Evolutionary conservation across 768 basidiomycete species (phyloP), one percentile per base, ranked within the genome.

Genomic region (Fomitopsis pulvina): DNA sequence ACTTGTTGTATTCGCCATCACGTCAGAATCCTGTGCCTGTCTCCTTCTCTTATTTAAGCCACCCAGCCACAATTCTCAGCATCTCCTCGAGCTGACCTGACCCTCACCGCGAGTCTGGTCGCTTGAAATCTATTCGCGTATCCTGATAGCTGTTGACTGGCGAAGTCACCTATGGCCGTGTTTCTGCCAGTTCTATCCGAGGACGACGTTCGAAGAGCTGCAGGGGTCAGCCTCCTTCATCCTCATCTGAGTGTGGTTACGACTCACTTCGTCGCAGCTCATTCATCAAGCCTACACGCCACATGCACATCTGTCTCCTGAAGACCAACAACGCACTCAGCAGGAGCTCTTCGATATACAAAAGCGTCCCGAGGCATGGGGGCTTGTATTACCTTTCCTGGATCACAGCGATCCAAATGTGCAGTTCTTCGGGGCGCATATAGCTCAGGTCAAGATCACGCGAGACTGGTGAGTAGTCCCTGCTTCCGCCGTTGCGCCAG

Each of bases 341-440:
- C 79, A 79, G 47, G 83, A 87, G 52, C 75, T 88, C 4, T 85
- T 85, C 54, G 83, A 87, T 52, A 76, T 88, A 10, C 87, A 89
- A 65, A 86, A 83, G 58, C 70, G 74, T 45, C 81, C 77, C 14
- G 87, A 87, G 58, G 87, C 87, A 2, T 93, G 89, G 91, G 89
- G 87, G 8, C 69, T 93, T 41, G 80, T 92, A 18, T 74, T 87
- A 29, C 89, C 90, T 0, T 76, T 93, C 54, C 68, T 92, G 22
- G 74, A 81, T 12, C 73, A 85, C 59, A 68, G 72, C 25, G 86
- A 94, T 65, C 75, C 76, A 46, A 91, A 91, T 60, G 89, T 95
- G 9, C 87, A 93, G 63, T 97, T 95, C 75, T 95, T 92, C 60
- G 92, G 92, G 2, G 92, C 93, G 4, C 93, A 96, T 59, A 96